phyloP scores from a whole-genome alignment of 2,329 filamentous ascomycete species.

The Berkeleyomyces rouxiae region DNA sequence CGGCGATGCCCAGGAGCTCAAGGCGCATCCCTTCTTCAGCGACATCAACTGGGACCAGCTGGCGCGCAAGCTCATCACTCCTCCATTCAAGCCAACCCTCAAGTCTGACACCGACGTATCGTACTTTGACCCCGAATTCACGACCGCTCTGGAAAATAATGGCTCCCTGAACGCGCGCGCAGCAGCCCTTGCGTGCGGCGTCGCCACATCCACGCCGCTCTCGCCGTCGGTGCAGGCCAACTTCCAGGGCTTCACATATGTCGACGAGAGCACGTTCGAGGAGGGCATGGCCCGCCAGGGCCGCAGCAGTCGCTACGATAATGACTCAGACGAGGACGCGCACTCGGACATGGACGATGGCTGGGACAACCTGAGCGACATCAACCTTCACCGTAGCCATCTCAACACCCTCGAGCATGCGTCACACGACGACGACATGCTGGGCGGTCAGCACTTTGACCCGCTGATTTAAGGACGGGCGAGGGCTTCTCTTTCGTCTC shows the following conservation, averaged over 20 bases:
- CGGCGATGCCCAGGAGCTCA: slow-evolving; percentile 83
- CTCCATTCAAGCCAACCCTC: slow-evolving; percentile 93
- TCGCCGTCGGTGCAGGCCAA: slow-evolving; percentile 95
- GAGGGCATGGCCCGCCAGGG: slow-evolving; percentile 52
- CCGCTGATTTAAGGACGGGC: slow-evolving; percentile 25
- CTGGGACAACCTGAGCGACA: slow-evolving; percentile 42
- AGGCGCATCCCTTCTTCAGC: slow-evolving; percentile 82
- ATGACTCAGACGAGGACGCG: slow-evolving; percentile 33
- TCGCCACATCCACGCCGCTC: slow-evolving; percentile 77
- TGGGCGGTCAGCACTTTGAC: slow-evolving; percentile 46
- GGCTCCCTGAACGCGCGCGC: slow-evolving; percentile 83
- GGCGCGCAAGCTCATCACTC: slow-evolving; percentile 77
- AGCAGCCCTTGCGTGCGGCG: slow-evolving; percentile 67
- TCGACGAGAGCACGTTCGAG: slow-evolving; percentile 92
- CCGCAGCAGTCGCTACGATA: slow-evolving; percentile 30
- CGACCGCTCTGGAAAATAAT: slow-evolving; percentile 75
- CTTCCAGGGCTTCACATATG: slow-evolving; percentile 96
- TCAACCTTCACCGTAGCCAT: slow-evolving; percentile 35
- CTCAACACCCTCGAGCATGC: slow-evolving; percentile 49
- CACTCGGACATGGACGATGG: slow-evolving; percentile 33
- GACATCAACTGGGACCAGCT: slow-evolving; percentile 89
- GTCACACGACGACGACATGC: slow-evolving; percentile 45
- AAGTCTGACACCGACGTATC: slow-evolving; percentile 93
- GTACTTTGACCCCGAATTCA: slow-evolving; percentile 98
- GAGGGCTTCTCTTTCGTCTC: not conserved